Percentiles rank a stretch among this genome's conserved stretches.
These are phyloP conservation scores for Fusarium sp. DNA, from an alignment of 2,329 filamentous ascomycete genomes.

Conservation along the genomic window DNA sequence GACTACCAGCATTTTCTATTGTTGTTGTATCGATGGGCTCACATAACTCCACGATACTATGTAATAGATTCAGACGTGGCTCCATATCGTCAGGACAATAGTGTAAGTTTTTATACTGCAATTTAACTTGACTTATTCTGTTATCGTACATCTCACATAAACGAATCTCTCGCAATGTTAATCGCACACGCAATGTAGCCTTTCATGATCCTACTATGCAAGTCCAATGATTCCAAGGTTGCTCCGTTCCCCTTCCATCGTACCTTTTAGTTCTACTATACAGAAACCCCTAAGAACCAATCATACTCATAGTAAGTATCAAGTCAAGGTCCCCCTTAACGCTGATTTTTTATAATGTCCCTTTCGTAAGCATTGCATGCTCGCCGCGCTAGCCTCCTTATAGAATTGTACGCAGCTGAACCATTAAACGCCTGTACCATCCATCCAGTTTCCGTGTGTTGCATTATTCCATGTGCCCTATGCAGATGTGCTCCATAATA, in stretches of 20 bases:
- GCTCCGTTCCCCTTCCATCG: background rate
- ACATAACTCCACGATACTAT: background rate
- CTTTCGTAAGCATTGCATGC: constrained; percentile 33
- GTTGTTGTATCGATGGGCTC: background rate
- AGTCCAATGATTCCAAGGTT: constrained; percentile 23
- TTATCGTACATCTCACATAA: background rate
- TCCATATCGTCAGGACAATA: background rate
- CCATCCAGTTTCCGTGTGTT: constrained; percentile 14
- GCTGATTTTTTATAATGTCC: constrained; percentile 30
- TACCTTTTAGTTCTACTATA: constrained; percentile 40
- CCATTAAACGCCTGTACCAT: constrained; percentile 34
- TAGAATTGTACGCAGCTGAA: constrained; percentile 22
- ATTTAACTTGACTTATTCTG: background rate
- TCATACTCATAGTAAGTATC: constrained; percentile 16
- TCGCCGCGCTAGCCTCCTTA: constrained; percentile 19
- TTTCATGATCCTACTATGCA: constrained; percentile 26
- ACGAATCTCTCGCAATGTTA: background rate
- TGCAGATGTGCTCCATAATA: constrained; percentile 33
- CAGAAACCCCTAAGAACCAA: constrained; percentile 26
- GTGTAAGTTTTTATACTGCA: background rate
- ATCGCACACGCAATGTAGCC: constrained; percentile 11
- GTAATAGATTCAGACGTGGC: background rate
- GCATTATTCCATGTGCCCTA: constrained; percentile 27
- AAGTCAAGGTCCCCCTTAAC: background rate
- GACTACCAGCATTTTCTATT: background rate